Evolutionary conservation across 805 yeast species (phyloP), one percentile per base, ranked within the genome.

Genomic region (Ogataea zsoltii): DNA sequence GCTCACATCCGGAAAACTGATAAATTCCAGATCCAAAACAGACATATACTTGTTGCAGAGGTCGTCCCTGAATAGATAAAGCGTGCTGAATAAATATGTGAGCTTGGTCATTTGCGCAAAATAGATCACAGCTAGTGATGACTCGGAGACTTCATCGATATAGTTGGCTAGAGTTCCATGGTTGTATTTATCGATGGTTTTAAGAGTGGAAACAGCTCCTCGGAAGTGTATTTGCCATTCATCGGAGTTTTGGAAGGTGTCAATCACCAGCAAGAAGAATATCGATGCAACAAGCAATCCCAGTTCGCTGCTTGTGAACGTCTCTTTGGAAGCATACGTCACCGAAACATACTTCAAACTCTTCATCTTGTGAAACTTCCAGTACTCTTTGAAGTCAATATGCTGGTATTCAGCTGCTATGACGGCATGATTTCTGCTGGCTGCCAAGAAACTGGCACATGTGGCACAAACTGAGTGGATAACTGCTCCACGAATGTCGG

Each of bases 211-310:
- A 12, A 37, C 40, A 13, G 40, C 40, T 4, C 40, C 40, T 15
- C 40, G 31, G 25, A 37, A 37, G 13, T 37, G 40, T 15, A 37
- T 37, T 13, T 37, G 40, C 40, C 40, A 37, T 13, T 37, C 40
- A 18, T 37, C 40, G 7, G 40, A 37, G 21, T 37, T 28, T 23
- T 28, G 21, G 25, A 37, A 37, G 2, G 32, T 37, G 31, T 37
- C 40, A 16, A 26, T 37, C 7, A 37, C 40, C 2, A 37, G 40
- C 16, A 26, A 16, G 17, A 37, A 37, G 40, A 37, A 37, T 9
- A 37, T 37, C 4, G 32, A 25, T 2, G 32, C 31, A 12, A 37
- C 40, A 19, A 37, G 23, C 23, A 37, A 25, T 12, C 40, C 40
- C 10, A 37, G 32, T 15, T 37, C 40, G 23, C 16, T 15, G 32